phyloP scores from a whole-genome alignment of 2,329 filamentous ascomycete genomes.

The Fusarium brachygibbosum region DNA sequence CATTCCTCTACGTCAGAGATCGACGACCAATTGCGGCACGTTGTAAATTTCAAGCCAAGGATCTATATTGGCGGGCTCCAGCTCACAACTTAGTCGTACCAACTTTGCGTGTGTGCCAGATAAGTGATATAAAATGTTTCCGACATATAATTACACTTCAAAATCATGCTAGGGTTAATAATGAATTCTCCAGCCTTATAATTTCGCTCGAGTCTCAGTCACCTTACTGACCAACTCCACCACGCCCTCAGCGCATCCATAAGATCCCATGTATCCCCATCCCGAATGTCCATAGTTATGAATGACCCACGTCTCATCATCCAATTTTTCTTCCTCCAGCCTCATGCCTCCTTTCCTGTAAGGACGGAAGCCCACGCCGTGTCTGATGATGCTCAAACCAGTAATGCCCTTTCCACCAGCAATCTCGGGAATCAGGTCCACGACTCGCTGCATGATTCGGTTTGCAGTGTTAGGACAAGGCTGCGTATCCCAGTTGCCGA shows the following conservation, averaged over 20 bases:
- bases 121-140: no score
- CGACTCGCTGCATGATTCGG: slow-evolving; percentile 83
- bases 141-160: no score
- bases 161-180: background rate
- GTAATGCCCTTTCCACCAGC: slow-evolving; percentile 76
- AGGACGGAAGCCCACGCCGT: slow-evolving; percentile 85
- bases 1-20: no score
- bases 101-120: no score
- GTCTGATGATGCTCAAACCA: slow-evolving; percentile 79
- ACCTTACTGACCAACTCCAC: slow-evolving; percentile 77
- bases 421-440: slow-evolving; percentile 74
- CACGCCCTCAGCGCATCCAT: slow-evolving; percentile 78
- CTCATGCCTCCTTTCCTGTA: slow-evolving; percentile 79
- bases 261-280: slow-evolving; percentile 79
- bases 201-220: slow-evolving; percentile 46
- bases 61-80: no score
- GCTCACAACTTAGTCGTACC: no score
- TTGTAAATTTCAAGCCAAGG: no score
- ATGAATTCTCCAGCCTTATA: slow-evolving; percentile 32
- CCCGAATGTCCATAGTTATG: slow-evolving; percentile 86
- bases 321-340: slow-evolving; percentile 70
- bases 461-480: slow-evolving; percentile 82
- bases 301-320: slow-evolving; percentile 73
- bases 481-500: slow-evolving; percentile 81
- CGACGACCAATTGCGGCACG: no score